Percentiles rank a stretch among this genome's conserved stretches.
phyloP scores from a whole-genome alignment of 495 filamentous ascomycete genomes.

The Hyaloscypha hepaticicola region DNA sequence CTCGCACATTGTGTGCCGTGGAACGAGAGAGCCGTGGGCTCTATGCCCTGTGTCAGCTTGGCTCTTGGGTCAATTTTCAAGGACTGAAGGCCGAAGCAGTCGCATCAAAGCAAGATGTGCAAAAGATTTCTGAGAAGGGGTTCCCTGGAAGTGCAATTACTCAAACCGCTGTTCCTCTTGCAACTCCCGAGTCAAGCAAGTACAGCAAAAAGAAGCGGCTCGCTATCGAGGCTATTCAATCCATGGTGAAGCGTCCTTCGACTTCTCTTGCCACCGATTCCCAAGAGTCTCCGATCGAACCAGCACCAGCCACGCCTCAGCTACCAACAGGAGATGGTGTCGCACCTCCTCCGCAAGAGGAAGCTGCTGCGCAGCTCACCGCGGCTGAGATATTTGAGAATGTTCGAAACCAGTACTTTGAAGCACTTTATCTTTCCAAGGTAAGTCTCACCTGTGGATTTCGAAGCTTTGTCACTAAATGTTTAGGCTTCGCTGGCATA shows the following conservation, averaged over 20 bases:
- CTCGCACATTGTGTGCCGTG: conserved; percentile 61
- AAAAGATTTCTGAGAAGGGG: conserved; percentile 21
- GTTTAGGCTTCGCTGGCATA: conserved; percentile 83
- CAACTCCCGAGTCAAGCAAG: conserved; percentile 40
- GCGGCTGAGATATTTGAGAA: conserved; percentile 65
- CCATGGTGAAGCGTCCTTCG: conserved; percentile 40
- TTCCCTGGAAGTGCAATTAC: not conserved
- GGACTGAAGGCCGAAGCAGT: conserved; percentile 37
- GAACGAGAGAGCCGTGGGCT: conserved; percentile 67
- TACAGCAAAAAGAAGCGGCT: conserved; percentile 44
- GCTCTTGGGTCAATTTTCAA: conserved; percentile 58
- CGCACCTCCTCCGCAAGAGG: conserved; percentile 12
- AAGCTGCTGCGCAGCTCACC: conserved; percentile 41
- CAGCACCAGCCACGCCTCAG: not conserved
- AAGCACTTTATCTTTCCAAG: conserved; percentile 88
- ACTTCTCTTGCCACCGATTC: conserved; percentile 34
- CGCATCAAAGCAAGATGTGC: conserved; percentile 39
- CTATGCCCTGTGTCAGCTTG: conserved; percentile 72
- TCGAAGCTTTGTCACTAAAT: conserved; percentile 25
- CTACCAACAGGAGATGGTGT: not conserved
- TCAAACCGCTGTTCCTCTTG: conserved; percentile 30
- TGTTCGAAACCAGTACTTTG: conserved; percentile 75
- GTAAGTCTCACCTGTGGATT: conserved; percentile 39
- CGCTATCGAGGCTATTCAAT: conserved; percentile 54
- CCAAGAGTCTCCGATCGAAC: conserved; percentile 23